Evolutionary conservation across 2,329 filamentous ascomycete species (phyloP).

Genomic region (Aspergillus ochraceus): DNA sequence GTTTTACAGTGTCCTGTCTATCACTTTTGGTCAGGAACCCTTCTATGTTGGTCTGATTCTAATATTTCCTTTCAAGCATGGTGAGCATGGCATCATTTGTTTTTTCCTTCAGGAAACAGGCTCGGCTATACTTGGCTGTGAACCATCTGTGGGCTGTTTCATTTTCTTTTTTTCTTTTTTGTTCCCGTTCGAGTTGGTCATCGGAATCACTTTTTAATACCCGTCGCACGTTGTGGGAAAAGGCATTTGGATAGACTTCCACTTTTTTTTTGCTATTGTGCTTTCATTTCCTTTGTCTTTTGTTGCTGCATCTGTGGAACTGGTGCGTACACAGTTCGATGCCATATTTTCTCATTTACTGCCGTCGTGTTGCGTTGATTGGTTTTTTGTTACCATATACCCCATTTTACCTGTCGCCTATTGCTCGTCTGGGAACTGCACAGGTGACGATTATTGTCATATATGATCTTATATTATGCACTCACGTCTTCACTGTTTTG

Average conservation of each 20-base stretch:
- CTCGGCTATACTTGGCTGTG: neutral
- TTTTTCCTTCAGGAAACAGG: slow-evolving; percentile 1
- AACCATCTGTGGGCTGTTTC: slow-evolving; percentile 10
- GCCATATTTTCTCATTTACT: slow-evolving; percentile 1
- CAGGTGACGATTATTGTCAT: neutral
- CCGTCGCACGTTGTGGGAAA: slow-evolving; percentile 23
- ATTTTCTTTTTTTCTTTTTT: slow-evolving; percentile 1
- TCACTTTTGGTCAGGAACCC: slow-evolving; percentile 8
- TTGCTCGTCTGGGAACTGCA: neutral
- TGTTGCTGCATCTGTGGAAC: slow-evolving; percentile 5
- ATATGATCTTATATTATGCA: slow-evolving; percentile 7
- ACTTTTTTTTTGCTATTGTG: slow-evolving; percentile 11
- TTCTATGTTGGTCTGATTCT: slow-evolving; percentile 9
- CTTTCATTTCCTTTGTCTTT: slow-evolving; percentile 11
- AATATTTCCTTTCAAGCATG: slow-evolving; percentile 5
- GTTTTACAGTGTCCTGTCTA: slow-evolving; percentile 24
- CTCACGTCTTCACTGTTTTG: neutral
- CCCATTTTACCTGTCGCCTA: slow-evolving; percentile 4
- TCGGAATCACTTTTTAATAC: slow-evolving; percentile 23
- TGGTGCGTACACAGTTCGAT: slow-evolving; percentile 2
- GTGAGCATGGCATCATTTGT: slow-evolving; percentile 9
- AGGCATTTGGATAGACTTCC: slow-evolving; percentile 25
- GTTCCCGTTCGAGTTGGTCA: slow-evolving; percentile 14
- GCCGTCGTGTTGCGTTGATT: slow-evolving; percentile 4
- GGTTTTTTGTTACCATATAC: slow-evolving; percentile 8